These are phyloP conservation scores for Ocimum tenuiflorum DNA, from an alignment of 257 asterid genomes.

Conservation along the genomic window DNA sequence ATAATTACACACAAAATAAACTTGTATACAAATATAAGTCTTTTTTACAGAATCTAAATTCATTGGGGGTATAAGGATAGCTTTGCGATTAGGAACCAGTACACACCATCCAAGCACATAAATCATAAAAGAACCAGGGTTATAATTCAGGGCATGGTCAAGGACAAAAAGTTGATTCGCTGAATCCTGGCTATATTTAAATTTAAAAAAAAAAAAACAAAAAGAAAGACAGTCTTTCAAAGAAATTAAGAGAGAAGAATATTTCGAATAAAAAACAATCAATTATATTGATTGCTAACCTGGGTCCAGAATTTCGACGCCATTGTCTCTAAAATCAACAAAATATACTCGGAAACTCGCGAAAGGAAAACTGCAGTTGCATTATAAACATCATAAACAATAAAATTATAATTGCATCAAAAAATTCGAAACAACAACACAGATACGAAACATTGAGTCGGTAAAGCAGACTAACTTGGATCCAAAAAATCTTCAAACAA, in stretches of 20 bases:
- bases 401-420: neutral
- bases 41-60: neutral
- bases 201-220: no score
- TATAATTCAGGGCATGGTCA: neutral
- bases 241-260: neutral
- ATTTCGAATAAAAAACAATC: neutral
- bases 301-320: conserved; percentile 59
- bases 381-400: neutral
- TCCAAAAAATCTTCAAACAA: neutral
- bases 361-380: conserved; percentile 21
- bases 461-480: conserved; percentile 9
- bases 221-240: neutral
- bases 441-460: neutral
- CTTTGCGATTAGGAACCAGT: neutral
- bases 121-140: neutral
- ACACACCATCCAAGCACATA: neutral
- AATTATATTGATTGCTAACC: conserved; percentile 26
- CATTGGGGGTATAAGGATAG: neutral
- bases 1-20: neutral
- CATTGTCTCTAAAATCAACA: conserved; percentile 19
- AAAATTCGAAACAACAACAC: neutral
- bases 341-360: conserved; percentile 5
- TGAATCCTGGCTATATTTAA: neutral
- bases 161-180: neutral
- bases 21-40: neutral